A percentile compares a stretch with the other conserved stretches of the same genome.
Evolutionary conservation across 306 rosid genomes (phyloP).

Genomic region (Quercus rubra): DNA sequence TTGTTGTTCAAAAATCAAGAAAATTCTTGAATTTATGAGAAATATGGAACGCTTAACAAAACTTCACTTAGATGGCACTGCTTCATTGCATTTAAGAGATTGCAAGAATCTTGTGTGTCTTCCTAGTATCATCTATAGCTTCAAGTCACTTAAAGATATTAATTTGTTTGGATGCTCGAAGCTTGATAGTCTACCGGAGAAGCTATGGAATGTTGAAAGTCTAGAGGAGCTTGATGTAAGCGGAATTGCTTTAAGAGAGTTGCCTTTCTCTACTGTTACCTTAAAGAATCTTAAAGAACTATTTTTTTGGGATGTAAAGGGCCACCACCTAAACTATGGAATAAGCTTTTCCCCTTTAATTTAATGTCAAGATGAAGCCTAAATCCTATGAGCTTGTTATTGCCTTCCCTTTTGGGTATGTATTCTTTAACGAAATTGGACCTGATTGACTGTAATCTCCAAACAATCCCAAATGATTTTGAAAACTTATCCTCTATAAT

Average conservation of each 20-base stretch:
- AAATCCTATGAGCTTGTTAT: too few relatives aligned
- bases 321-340: neutral
- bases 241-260: rapidly evolving
- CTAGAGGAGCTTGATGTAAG: rapidly evolving
- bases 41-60: neutral
- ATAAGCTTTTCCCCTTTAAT: too few relatives aligned
- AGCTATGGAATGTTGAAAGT: rapidly evolving
- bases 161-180: too few relatives aligned
- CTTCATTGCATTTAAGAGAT: too few relatives aligned
- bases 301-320: constrained; percentile 32
- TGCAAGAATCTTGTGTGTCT: too few relatives aligned
- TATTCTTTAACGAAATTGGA: neutral
- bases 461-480: constrained; percentile 21
- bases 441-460: constrained; percentile 30
- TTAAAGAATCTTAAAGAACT: constrained; percentile 14
- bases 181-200: too few relatives aligned
- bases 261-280: neutral
- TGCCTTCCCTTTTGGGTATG: too few relatives aligned
- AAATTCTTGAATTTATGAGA: constrained; percentile 24
- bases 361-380: too few relatives aligned
- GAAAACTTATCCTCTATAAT: constrained; percentile 10
- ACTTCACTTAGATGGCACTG: neutral
- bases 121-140: too few relatives aligned
- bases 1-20: constrained; percentile 22
- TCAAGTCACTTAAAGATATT: too few relatives aligned